A percentile compares a stretch with the other conserved stretches of the same genome.
These are phyloP conservation scores for Triticum turgidum DNA, from an alignment of 176 grass and related monocot species.

Conservation along the genomic window DNA sequence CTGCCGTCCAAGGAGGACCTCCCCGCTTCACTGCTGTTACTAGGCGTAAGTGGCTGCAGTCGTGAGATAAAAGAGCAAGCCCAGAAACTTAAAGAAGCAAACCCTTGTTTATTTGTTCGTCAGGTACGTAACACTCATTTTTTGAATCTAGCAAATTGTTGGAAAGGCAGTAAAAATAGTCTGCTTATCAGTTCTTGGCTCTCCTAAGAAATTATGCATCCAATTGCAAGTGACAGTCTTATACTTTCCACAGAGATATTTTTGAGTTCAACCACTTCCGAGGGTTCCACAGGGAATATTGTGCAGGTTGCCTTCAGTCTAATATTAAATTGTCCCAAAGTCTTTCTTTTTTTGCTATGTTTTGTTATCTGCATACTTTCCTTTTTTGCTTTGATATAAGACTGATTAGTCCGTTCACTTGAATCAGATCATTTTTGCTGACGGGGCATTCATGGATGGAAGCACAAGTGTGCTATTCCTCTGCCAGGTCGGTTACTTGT, in stretches of 20 bases:
- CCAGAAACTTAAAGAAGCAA: too few species aligned
- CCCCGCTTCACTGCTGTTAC: too few species aligned
- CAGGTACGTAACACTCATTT: too few species aligned
- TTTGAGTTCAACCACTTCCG: too few species aligned
- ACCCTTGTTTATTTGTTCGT: too few species aligned
- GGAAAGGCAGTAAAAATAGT: conserved; percentile 82
- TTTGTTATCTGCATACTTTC: neutral
- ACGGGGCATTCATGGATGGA: conserved; percentile 49
- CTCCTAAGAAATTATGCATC: conserved; percentile 25
- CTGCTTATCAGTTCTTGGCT: neutral
- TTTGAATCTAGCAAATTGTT: conserved; percentile 53
- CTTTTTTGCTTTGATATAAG: neutral
- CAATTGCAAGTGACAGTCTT: too few species aligned
- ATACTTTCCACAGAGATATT: neutral
- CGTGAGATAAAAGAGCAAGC: too few species aligned
- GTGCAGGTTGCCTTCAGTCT: too few species aligned
- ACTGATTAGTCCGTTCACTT: neutral
- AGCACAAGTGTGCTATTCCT: conserved; percentile 58
- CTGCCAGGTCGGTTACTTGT: conserved; percentile 65
- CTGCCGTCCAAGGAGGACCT: neutral
- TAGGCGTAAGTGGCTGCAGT: neutral
- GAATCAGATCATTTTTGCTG: conserved; percentile 87
- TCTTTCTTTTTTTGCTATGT: neutral
- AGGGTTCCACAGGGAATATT: too few species aligned
- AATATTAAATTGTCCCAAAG: neutral